Base-by-base conservation (phyloP, 495 filamentous ascomycete species). In the Recurvomyces mirabilis region DNA sequence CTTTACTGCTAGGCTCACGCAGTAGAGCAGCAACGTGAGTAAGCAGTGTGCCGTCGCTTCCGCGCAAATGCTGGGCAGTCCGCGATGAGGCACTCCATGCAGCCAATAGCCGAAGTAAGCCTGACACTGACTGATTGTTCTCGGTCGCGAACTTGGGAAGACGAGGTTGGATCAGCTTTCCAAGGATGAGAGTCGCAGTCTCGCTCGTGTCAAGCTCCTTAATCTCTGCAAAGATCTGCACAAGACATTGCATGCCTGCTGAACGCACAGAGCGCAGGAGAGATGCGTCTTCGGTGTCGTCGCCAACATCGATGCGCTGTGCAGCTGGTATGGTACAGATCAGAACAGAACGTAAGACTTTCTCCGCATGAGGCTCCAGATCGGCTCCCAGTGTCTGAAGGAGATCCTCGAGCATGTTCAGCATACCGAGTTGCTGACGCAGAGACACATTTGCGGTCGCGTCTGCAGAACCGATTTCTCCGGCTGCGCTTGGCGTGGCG, bases 391-490 rank as follows among this genome's bases (percentile, higher is more conserved):
- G 71, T 23, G 87, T 83, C 19, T 79, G 78, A 48, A 94, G 76
- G 57, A 96, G 73, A n/a, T 86, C 78, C 40, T 87, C 79, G 32
- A 91, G 68, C 84, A 96, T 89, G 56, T 87, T 87, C 31, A 94
- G 59, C 50, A 94, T 67, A 60, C 91, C 91, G 41, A 87, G 67
- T 55, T 94, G 89, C 63, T 87, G 88, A 48, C 87, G 74, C 13
- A 69, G 64, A 18, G 70, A 75, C 2, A 84, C 14, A 4, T 30
- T 44, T 4, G 25, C 20, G 5, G 6, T 12, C 1, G 14, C 3
- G 13, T n/a, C 53, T 3, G 19, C 18, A 15, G 14, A 5, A 38
- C 87, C 68, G 0, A 65, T 46, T 14, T 2, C 26, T 20, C 64
- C 53, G 23, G 71, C 61, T 20, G 81, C 66, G 0, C 73, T 43